Percentiles rank a stretch among this genome's conserved stretches.
Conservation (phyloP, 1,284 basidiomycete genomes). For the Rhizoctonia solani region DNA sequence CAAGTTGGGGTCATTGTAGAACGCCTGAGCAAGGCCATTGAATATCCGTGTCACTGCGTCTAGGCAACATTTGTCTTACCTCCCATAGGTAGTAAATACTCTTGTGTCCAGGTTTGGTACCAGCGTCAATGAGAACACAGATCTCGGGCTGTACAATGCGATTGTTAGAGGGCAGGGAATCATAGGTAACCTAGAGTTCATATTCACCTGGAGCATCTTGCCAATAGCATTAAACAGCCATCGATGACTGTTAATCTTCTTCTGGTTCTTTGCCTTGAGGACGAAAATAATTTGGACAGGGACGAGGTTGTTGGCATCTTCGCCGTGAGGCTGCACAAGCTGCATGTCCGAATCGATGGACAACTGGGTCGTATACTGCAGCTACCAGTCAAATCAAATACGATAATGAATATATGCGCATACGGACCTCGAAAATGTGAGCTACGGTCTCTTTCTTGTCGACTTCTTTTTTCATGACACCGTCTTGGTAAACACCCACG, state of each 20-base stretch:
- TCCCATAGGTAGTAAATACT: constrained; percentile 98
- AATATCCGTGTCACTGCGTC: constrained; percentile 47
- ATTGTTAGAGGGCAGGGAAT: constrained; percentile 4
- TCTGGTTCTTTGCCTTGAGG: constrained; percentile 95
- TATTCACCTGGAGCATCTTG: constrained; percentile 63
- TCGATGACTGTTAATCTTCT: constrained; percentile 96
- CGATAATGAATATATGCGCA: constrained; percentile 18
- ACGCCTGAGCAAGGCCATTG: constrained; percentile 34
- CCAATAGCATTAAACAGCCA: constrained; percentile 99
- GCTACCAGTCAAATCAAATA: constrained; percentile 35
- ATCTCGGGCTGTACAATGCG: constrained; percentile 79
- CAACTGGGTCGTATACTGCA: constrained; percentile 85
- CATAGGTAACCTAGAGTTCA: not conserved
- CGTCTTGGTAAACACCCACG: constrained; percentile 89
- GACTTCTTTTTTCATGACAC: constrained; percentile 89
- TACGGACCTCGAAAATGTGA: constrained; percentile 82
- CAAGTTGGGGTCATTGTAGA: constrained; percentile 57
- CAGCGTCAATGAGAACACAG: constrained; percentile 90
- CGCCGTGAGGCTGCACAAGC: constrained; percentile 85
- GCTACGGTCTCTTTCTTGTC: constrained; percentile 93
- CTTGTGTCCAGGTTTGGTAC: constrained; percentile 95
- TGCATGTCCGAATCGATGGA: constrained; percentile 89
- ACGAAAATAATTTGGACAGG: constrained; percentile 96
- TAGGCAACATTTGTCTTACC: constrained; percentile 44
- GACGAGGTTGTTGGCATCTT: constrained; percentile 88